These are phyloP conservation scores for Botryotinia globosa DNA, from an alignment of 2,329 filamentous ascomycete genomes.

Conservation along the genomic window DNA sequence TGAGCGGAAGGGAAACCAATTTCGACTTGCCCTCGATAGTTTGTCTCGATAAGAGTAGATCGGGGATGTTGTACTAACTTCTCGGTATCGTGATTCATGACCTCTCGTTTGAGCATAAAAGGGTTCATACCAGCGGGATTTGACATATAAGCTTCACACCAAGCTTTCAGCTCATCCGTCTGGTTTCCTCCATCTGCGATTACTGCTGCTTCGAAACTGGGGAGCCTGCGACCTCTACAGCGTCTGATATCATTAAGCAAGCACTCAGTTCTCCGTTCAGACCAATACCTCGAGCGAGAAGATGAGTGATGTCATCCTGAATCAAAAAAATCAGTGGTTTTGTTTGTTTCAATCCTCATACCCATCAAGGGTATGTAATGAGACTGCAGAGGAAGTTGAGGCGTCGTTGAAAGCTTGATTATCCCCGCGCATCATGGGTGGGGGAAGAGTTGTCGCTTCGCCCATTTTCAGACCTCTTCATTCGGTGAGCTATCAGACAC, in stretches of 20 bases:
- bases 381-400: constrained; percentile 31
- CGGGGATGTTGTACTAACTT: too few relatives aligned
- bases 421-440: constrained; percentile 27
- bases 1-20: too few relatives aligned
- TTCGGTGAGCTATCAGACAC: background rate
- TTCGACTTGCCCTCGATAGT: too few relatives aligned
- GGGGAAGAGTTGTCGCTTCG: background rate
- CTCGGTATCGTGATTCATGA: too few relatives aligned
- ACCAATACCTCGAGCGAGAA: constrained; percentile 43
- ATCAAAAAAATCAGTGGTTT: constrained; percentile 53
- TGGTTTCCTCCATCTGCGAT: too few relatives aligned
- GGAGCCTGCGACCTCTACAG: constrained; percentile 49
- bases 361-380: constrained; percentile 27
- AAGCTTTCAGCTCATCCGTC: too few relatives aligned
- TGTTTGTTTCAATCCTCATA: constrained; percentile 21
- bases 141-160: too few relatives aligned
- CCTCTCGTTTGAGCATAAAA: too few relatives aligned
- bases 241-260: constrained; percentile 50
- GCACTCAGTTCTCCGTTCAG: background rate
- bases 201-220: too few relatives aligned
- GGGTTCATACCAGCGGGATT: too few relatives aligned
- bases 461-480: background rate
- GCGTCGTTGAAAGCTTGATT: constrained; percentile 28
- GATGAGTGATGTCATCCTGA: constrained; percentile 56
- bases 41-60: too few relatives aligned